Evolutionary conservation across 163 green algal genomes (phyloP), one percentile per base, ranked within the genome.

Genomic region (Chlamydomonas reinhardtii): DNA sequence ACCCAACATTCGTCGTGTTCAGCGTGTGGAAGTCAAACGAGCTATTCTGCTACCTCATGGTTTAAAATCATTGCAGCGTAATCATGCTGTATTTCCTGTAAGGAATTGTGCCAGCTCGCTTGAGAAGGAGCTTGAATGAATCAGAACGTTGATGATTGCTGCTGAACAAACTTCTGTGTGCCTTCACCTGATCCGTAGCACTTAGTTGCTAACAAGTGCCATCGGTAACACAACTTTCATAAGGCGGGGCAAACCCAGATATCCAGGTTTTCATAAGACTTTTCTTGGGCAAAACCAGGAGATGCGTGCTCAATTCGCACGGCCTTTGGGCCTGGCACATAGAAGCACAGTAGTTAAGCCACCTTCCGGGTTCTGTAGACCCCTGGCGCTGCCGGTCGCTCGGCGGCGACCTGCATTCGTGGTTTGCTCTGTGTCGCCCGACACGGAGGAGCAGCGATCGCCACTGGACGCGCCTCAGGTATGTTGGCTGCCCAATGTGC

Each of bases 391-490:
- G 2, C 25, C 29, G 29, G 66, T 73, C 15, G 69, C 79, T 35
- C 52, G 69, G 79, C 79, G 79, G 79, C 81, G 81, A 87, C 81
- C 71, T 16, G 9, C 27, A 27, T 56, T 32, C 4, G 70, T 87
- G n/a, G 71, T 80, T 17, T 61, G 54, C 29, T 32, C 81, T 11
- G 29, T 34, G 15, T 73, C 71, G 8, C 81, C 81, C 35, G 81
- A 87, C 29, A 87, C 81, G 5, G 81, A 87, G 81, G 81, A 87
- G 81, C 71, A 72, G 11, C 70, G 81, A 34, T 81, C 71, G 15
- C 81, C 81, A 5, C 39, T 80, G 9, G 81, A 87, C 65, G 81
- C 81, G 66, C 81, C 81, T 61, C 81, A 87, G 71, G 81, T 80
- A 31, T 27, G 34, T 0, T 16, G 22, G 32, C 9, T 73, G 31